A percentile compares a stretch with the other conserved stretches of the same genome.
Conservation (phyloP, 2,329 filamentous ascomycete species). For the Calonectria pteridis region DNA sequence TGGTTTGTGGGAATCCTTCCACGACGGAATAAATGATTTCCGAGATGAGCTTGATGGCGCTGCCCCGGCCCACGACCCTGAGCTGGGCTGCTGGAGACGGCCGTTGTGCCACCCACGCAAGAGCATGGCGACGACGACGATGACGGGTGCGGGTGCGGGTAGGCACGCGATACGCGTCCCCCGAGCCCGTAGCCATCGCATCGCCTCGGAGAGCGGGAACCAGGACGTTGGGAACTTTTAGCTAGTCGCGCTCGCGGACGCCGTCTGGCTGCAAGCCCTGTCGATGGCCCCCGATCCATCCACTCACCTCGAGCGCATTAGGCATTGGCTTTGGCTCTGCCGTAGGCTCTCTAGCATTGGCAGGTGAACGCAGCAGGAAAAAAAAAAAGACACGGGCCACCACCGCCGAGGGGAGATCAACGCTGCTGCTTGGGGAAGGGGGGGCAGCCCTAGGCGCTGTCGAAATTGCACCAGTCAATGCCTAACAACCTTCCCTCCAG, state of each 20-base stretch:
- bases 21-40: constrained; percentile 30
- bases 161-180: constrained; percentile 24
- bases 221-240: constrained; percentile 25
- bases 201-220: constrained; percentile 4
- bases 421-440: constrained; percentile 22
- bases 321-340: background rate
- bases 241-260: background rate
- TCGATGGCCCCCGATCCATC: background rate
- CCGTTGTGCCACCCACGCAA: constrained; percentile 32
- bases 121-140: constrained; percentile 15
- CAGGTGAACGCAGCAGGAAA: background rate
- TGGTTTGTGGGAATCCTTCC: constrained; percentile 24
- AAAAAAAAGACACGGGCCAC: constrained; percentile 19
- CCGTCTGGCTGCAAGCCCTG: background rate
- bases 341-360: background rate
- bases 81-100: constrained; percentile 30
- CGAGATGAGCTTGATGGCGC: constrained; percentile 40
- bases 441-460: constrained; percentile 40
- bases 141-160: background rate
- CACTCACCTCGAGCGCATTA: background rate
- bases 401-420: constrained; percentile 20
- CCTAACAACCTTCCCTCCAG: constrained; percentile 35
- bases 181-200: background rate
- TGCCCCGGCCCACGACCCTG: constrained; percentile 31
- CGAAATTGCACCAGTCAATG: constrained; percentile 44